Conservation (phyloP, 2,329 filamentous ascomycete species). For the Aureobasidium pullulans region DNA sequence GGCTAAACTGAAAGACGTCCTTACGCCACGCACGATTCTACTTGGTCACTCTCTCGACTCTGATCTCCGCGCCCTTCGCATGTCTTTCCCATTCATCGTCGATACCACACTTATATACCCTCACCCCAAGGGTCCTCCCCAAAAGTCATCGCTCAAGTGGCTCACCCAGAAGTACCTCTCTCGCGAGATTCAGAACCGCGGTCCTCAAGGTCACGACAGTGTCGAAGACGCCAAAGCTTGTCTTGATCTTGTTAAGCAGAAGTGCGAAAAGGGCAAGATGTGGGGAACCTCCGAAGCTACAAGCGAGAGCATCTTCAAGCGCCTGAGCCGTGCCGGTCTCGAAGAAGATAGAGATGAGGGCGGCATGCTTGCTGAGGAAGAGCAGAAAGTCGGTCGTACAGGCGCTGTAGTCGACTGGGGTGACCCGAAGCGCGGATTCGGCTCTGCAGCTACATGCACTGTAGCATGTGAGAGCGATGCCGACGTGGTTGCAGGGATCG, state of each 20-base stretch:
- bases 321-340: slow-evolving; percentile 47
- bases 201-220: slow-evolving; percentile 73
- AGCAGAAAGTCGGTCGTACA: slow-evolving; percentile 44
- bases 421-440: slow-evolving; percentile 58
- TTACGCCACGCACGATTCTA: slow-evolving; percentile 66
- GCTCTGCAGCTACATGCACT: slow-evolving; percentile 47
- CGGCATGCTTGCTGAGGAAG: slow-evolving; percentile 39
- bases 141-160: slow-evolving; percentile 88
- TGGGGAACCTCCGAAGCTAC: slow-evolving; percentile 78
- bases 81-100: slow-evolving; percentile 87
- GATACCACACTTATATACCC: slow-evolving; percentile 88
- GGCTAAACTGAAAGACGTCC: slow-evolving; percentile 53
- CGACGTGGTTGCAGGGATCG: slow-evolving; percentile 50
- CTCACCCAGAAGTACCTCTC: slow-evolving; percentile 77
- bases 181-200: slow-evolving; percentile 77
- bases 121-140: slow-evolving; percentile 78
- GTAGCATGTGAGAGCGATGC: slow-evolving; percentile 52
- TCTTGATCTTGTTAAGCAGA: slow-evolving; percentile 87
- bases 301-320: slow-evolving; percentile 82
- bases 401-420: slow-evolving; percentile 87
- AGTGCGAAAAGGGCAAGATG: slow-evolving; percentile 82
- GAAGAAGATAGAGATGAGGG: slow-evolving; percentile 7
- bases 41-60: slow-evolving; percentile 77
- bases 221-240: slow-evolving; percentile 88
- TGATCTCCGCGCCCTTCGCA: slow-evolving; percentile 72